Evolutionary conservation across 352 stramenopile species (phyloP).

Genomic region (Globisporangium yorkense): DNA sequence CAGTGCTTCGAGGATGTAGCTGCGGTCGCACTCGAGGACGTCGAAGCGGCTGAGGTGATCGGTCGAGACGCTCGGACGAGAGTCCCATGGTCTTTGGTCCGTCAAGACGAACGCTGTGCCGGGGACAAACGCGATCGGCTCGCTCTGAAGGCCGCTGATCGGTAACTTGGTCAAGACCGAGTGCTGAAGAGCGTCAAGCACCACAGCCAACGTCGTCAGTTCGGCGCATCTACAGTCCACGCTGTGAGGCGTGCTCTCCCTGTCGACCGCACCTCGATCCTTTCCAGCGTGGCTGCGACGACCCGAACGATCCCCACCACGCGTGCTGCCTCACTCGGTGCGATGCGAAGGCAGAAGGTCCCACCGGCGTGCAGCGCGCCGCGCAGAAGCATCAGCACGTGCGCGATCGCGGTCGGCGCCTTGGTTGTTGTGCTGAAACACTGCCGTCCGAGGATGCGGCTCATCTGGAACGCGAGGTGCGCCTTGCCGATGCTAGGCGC

Average conservation of each 20-base stretch:
- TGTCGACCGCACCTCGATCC: slow-evolving; percentile 18
- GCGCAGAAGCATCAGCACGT: slow-evolving; percentile 32
- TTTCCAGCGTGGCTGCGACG: slow-evolving; percentile 17
- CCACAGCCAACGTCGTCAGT: not conserved
- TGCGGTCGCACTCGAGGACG: slow-evolving; percentile 20
- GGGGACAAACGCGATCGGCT: slow-evolving; percentile 24
- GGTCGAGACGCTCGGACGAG: slow-evolving; percentile 7
- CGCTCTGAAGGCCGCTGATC: slow-evolving; percentile 22
- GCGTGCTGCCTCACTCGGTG: not conserved
- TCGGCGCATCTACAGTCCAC: not conserved
- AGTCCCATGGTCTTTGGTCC: not conserved
- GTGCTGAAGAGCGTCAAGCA: slow-evolving; percentile 11
- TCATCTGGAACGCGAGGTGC: slow-evolving; percentile 33
- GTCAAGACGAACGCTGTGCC: slow-evolving; percentile 35
- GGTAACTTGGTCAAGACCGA: slow-evolving; percentile 25
- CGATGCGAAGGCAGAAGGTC: slow-evolving; percentile 25
- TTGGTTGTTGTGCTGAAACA: slow-evolving; percentile 21
- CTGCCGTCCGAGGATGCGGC: slow-evolving; percentile 34
- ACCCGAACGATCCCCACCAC: slow-evolving; percentile 19
- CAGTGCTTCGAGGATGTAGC: slow-evolving; percentile 27
- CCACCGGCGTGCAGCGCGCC: slow-evolving; percentile 37
- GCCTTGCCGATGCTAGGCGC: slow-evolving; percentile 24
- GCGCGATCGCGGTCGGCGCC: slow-evolving; percentile 13
- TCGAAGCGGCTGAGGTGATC: slow-evolving; percentile 25
- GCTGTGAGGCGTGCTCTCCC: not conserved